Evolutionary conservation across 2,329 filamentous ascomycete genomes (phyloP), one percentile per base, ranked within the genome.

Genomic region (Scedosporium minutisporum): DNA sequence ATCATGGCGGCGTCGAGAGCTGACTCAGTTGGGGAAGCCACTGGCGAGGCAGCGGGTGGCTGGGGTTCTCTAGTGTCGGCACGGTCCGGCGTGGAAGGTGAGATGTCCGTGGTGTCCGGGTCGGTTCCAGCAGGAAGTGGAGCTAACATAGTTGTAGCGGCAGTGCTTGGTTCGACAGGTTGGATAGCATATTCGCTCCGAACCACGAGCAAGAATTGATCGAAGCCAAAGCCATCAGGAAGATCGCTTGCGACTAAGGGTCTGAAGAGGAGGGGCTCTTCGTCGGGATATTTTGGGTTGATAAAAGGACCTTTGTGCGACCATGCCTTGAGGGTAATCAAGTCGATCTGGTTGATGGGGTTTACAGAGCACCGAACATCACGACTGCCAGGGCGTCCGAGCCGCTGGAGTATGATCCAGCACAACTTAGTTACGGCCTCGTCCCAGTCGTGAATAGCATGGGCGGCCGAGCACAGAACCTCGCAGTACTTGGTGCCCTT

Each of bases 401-500:
- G 44, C 44, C 33, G 33, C 27, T 58, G 7, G 9, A 58, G 14
- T n/a, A 58, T 58, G n/a, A 23, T 23, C 57, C 33, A 42, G 57
- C 2, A 42, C 18, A 58, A 27, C 9, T 33, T 41, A 16, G 27
- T 33, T 42, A n/a, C 18, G 27, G 53, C 61, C 33, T 60, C 25
- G 14, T 59, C 48, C 57, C 29, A 62, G 18, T 33, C 38, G 12
- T 12, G 58, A n/a, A 57, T 27, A 27, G 18, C 9, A 21, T 53
- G 38, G 10, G 64, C 64, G 23, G 59, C 60, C 12, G 59, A 48
- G 57, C 57, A 38, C 18, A 66, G 61, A 16, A 61, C 23, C n/a
- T 63, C 51, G 18, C 48, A 66, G 48, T 66, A 66, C 58, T 65
- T 64, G 55, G 58, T 57, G 12, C 64, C 63, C 42, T 51, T 64